Percentiles rank a stretch among this genome's conserved stretches.
Conservation (phyloP, 1,284 basidiomycete genomes). For the Cryptococcus sp. region DNA sequence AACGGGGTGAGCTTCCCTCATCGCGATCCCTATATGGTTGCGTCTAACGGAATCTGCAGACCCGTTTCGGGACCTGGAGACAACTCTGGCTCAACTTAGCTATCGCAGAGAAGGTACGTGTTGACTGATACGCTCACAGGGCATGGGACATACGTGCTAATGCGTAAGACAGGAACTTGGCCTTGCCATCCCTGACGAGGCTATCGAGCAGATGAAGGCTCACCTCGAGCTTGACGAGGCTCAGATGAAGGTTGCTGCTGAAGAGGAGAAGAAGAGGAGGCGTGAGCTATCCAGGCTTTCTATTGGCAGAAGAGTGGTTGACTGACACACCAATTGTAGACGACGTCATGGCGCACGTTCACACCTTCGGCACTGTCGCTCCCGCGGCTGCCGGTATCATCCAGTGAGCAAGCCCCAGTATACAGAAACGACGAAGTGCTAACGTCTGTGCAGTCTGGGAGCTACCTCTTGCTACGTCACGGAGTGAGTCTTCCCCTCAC, state of each 20-base stretch:
- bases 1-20: slow-evolving; percentile 59
- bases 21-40: background rate
- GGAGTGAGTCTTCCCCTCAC: slow-evolving; percentile 61
- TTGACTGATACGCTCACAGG: background rate
- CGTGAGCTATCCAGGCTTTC: slow-evolving; percentile 49
- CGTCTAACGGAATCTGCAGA: slow-evolving; percentile 55
- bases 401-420: slow-evolving; percentile 60
- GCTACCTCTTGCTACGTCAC: slow-evolving; percentile 99
- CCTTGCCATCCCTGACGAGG: slow-evolving; percentile 81
- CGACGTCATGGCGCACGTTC: slow-evolving; percentile 99
- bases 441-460: slow-evolving; percentile 63
- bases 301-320: background rate
- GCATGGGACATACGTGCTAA: slow-evolving; percentile 1
- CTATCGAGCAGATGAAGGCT: slow-evolving; percentile 88
- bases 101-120: slow-evolving; percentile 73
- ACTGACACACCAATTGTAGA: slow-evolving; percentile 48
- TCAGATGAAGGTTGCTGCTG: slow-evolving; percentile 87
- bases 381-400: slow-evolving; percentile 97
- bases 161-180: slow-evolving; percentile 64
- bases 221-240: slow-evolving; percentile 85
- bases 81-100: slow-evolving; percentile 95
- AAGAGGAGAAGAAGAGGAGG: slow-evolving; percentile 94
- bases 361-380: slow-evolving; percentile 90
- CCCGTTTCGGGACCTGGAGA: slow-evolving; percentile 95
- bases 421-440: background rate